phyloP scores from a whole-genome alignment of 176 grass and related monocot species.

The Eleusine indica region DNA sequence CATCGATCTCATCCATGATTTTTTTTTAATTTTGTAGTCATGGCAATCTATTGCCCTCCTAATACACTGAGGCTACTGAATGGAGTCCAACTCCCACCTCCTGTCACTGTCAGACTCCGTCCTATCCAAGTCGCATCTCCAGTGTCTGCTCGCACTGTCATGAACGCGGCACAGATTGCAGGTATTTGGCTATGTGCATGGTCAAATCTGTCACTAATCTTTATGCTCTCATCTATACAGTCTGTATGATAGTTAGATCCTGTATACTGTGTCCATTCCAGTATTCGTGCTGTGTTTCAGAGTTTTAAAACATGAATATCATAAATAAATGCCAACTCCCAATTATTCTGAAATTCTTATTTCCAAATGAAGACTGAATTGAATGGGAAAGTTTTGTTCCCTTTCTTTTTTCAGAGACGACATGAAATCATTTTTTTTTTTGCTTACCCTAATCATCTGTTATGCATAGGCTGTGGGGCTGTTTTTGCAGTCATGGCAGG shows the following conservation, averaged over 20 bases:
- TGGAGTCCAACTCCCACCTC: too few species aligned
- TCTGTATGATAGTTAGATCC: neutral
- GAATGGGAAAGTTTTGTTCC: neutral
- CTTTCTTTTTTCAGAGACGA: neutral
- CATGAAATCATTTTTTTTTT: neutral
- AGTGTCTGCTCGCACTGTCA: neutral
- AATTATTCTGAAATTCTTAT: neutral
- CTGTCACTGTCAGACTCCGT: neutral
- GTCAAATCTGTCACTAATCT: neutral
- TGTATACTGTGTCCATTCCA: too few species aligned
- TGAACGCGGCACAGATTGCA: neutral
- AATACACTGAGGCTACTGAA: neutral
- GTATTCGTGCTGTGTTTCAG: too few species aligned
- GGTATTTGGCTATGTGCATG: neutral
- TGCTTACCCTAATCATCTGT: neutral
- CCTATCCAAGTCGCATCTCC: neutral
- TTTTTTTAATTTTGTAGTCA: neutral
- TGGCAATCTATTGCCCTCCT: neutral
- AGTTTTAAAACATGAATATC: too few species aligned
- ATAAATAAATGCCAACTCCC: neutral
- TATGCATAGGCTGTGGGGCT: neutral
- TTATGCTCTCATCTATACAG: neutral
- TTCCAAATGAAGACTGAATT: neutral
- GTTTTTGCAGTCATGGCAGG: conserved; percentile 13
- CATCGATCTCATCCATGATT: neutral